A percentile compares a stretch with the other conserved stretches of the same genome.
These are phyloP conservation scores for Oropetium thomaeum DNA, from an alignment of 176 grass and related monocot genomes.

Conservation along the genomic window DNA sequence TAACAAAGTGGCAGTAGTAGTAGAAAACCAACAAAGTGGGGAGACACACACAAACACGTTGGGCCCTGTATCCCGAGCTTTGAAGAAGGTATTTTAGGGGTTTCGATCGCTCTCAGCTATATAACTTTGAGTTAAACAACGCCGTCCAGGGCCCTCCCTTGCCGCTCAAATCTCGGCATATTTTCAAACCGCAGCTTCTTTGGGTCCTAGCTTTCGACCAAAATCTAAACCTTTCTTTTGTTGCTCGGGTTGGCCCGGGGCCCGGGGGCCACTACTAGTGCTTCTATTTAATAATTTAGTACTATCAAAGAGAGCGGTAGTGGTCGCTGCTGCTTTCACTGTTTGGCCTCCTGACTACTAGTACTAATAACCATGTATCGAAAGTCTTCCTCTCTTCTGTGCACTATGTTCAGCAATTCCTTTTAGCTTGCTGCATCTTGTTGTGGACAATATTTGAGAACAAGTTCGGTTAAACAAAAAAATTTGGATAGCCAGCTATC, in stretches of 20 bases:
- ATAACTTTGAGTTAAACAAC: constrained; percentile 35
- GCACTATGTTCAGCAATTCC: too few relatives aligned
- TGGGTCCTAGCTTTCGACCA: constrained; percentile 12
- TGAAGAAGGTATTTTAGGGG: not conserved
- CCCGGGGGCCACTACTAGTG: too few relatives aligned
- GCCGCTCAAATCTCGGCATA: constrained; percentile 37
- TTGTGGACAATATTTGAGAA: too few relatives aligned
- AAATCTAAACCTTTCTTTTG: constrained; percentile 25
- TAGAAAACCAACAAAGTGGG: not conserved
- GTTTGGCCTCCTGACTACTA: too few relatives aligned
- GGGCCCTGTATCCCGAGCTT: constrained; percentile 34
- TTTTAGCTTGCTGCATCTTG: too few relatives aligned
- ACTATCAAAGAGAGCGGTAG: not conserved
- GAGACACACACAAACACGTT: constrained; percentile 22
- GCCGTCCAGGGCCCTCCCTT: not conserved
- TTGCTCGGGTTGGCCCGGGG: not conserved
- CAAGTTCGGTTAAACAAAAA: too few relatives aligned
- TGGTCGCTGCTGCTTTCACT: not conserved
- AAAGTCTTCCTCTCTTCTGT: too few relatives aligned
- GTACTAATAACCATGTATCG: too few relatives aligned
- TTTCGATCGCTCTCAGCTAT: not conserved
- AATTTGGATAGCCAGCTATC: too few relatives aligned
- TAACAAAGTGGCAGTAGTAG: too few relatives aligned
- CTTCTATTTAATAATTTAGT: too few relatives aligned
- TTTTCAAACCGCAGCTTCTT: constrained; percentile 47